Base-by-base conservation (phyloP, 139 green algal genomes). In the Chlorella sp. region DNA sequence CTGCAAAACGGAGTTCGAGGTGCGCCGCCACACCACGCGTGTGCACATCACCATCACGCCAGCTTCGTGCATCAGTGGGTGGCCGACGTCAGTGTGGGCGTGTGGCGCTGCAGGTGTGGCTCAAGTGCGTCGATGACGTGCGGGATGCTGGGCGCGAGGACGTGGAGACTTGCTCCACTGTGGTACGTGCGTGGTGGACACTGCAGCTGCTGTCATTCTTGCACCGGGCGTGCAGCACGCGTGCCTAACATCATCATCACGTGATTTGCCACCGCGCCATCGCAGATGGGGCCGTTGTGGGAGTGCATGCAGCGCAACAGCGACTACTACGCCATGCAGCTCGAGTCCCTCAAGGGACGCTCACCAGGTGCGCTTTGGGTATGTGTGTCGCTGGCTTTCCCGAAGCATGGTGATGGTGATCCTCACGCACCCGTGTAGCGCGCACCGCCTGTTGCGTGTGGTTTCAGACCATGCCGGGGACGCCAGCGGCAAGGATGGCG, bases 51-150 rank as follows among this genome's bases (percentile, higher is more conserved):
- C 4, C 17, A 31, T n/a, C 55, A 63, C 55, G 4, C 55, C 17
- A n/a, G 20, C 27, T 20, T 6, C 55, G 24, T 63, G 55, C 24
- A 31, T n/a, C 55, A 31, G 20, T 63, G 55, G 20, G 4, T 55
- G 17, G 42, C 17, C 10, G 10, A 55, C 17, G 55, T 64, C 27
- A 27, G 27, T 64, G 24, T 10, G 6, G 55, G 55, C 55, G 27
- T 64, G 55, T 30, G 22, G 24, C 55, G 6, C 20, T 74, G 31
- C 60, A 75, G 70, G 34, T 61, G 6, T 75, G 70, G 70, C 59
- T 75, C 27, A 36, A 59, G 30, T 75, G 70, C 33, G 70, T 75
- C 17, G 70, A 75, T 69, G 70, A 32, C n/a, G 70, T 75, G 2
- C 30, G 59, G 31, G 70, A 75, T 69, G 70, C 55, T n/a, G 70